phyloP scores from a whole-genome alignment of 768 basidiomycete genomes.

The Tricholomella constricta region DNA sequence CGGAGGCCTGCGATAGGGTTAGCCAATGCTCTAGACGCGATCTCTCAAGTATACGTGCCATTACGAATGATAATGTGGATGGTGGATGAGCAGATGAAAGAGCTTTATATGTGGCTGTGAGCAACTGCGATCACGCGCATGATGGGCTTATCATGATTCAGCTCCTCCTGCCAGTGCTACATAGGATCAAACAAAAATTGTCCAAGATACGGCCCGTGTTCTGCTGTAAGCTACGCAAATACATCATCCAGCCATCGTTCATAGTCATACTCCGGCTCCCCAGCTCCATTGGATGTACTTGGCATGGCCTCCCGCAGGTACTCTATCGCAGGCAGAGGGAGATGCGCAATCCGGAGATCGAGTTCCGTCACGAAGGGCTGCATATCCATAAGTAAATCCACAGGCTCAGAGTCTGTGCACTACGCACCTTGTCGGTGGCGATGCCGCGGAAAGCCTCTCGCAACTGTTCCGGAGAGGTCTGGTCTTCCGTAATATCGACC shows the following conservation, averaged over 20 bases:
- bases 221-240: slow-evolving; percentile 49
- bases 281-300: slow-evolving; percentile 45
- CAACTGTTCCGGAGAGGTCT: slow-evolving; percentile 89
- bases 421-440: slow-evolving; percentile 80
- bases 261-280: slow-evolving; percentile 77
- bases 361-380: slow-evolving; percentile 93
- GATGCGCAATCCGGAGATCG: slow-evolving; percentile 81
- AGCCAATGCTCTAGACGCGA: background rate
- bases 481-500: slow-evolving; percentile 97
- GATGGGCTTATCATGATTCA: slow-evolving; percentile 18
- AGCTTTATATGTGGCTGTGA: slow-evolving; percentile 30
- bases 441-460: slow-evolving; percentile 92
- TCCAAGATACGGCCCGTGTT: slow-evolving; percentile 6
- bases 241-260: slow-evolving; percentile 82
- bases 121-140: slow-evolving; percentile 20
- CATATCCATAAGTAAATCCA: slow-evolving; percentile 17
- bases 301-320: slow-evolving; percentile 89
- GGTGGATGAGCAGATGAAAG: slow-evolving; percentile 25
- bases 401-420: background rate
- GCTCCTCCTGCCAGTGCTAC: background rate
- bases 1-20: slow-evolving; percentile 52
- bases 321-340: slow-evolving; percentile 73
- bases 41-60: slow-evolving; percentile 24
- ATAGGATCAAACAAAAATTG: background rate
- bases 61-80: slow-evolving; percentile 24